Evolutionary conservation across 1,139 yeast genomes (phyloP).

Genomic region (Suhomyces yuchorum): DNA sequence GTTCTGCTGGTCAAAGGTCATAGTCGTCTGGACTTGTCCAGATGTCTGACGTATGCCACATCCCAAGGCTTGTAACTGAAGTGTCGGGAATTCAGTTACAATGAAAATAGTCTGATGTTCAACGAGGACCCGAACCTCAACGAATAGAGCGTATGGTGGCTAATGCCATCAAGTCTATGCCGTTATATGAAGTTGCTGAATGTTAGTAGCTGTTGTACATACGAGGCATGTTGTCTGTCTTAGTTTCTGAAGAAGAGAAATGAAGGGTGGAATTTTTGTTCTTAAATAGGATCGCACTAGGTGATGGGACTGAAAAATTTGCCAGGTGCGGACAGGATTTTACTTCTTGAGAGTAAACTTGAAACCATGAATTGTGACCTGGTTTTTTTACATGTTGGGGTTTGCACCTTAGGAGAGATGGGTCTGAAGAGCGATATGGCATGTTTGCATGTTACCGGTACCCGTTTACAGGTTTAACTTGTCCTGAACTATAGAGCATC

Average conservation of each 20-base stretch:
- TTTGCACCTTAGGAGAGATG: no score
- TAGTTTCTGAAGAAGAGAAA: constrained; percentile 20
- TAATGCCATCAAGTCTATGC: not conserved
- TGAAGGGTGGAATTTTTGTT: constrained; percentile 2
- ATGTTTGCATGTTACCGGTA: not conserved
- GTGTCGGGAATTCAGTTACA: constrained; percentile 87
- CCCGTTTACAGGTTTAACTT: constrained; percentile 1
- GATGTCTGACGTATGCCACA: not conserved
- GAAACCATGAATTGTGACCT: constrained; percentile 12
- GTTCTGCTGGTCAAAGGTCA: not conserved
- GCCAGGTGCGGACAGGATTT: not conserved
- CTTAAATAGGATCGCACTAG: constrained; percentile 11
- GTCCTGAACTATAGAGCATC: not conserved
- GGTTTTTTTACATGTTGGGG: not conserved
- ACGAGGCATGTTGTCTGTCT: constrained; percentile 56
- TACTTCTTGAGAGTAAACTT: constrained; percentile 10
- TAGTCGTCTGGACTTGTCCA: not conserved
- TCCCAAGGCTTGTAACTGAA: constrained; percentile 54
- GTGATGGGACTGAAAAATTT: constrained; percentile 13
- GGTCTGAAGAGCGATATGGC: no score
- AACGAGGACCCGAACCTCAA: constrained; percentile 78
- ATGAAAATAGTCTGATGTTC: constrained; percentile 33
- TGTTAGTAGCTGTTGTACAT: constrained; percentile 34
- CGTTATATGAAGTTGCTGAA: constrained; percentile 12
- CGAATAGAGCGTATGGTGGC: constrained; percentile 2